Conservation (phyloP, 1,284 basidiomycete species). For the Naganishia sp. region DNA sequence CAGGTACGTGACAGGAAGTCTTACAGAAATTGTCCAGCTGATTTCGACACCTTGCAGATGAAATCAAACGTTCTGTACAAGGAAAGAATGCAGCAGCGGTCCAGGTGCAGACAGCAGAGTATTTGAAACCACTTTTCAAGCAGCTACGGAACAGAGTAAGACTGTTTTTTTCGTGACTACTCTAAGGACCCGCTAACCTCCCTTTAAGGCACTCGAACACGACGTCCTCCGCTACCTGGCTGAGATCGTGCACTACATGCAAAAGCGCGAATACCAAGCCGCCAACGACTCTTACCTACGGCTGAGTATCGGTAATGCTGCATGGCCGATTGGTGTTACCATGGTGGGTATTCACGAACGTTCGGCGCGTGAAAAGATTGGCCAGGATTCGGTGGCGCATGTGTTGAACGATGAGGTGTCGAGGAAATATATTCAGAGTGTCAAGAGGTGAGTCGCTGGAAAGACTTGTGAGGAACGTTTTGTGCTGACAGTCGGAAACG, state of each 20-base stretch:
- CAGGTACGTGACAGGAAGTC: slow-evolving; percentile 60
- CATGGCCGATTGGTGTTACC: slow-evolving; percentile 99
- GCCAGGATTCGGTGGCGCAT: slow-evolving; percentile 93
- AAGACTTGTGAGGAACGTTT: slow-evolving; percentile 5
- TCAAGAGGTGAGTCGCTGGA: slow-evolving; percentile 71
- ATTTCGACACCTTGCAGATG: slow-evolving; percentile 42
- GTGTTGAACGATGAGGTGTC: slow-evolving; percentile 98
- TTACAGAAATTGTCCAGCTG: neutral
- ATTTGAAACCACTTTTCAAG: slow-evolving; percentile 80
- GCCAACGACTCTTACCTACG: slow-evolving; percentile 98
- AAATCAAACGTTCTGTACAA: slow-evolving; percentile 78
- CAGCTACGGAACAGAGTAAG: slow-evolving; percentile 27
- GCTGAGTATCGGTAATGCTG: slow-evolving; percentile 95
- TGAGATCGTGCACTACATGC: slow-evolving; percentile 96
- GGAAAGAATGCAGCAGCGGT: slow-evolving; percentile 93
- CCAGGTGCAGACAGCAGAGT: slow-evolving; percentile 92
- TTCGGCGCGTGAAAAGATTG: slow-evolving; percentile 95
- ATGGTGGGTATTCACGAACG: slow-evolving; percentile 99
- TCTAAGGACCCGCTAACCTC: neutral
- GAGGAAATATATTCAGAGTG: slow-evolving; percentile 96
- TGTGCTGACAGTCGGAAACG: neutral
- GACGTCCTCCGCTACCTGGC: slow-evolving; percentile 87
- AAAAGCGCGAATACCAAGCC: slow-evolving; percentile 86
- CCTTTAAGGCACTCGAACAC: slow-evolving; percentile 67
- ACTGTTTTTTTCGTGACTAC: neutral